Conservation (phyloP, 257 asterid genomes). For the Lithospermum erythrorhizon region DNA sequence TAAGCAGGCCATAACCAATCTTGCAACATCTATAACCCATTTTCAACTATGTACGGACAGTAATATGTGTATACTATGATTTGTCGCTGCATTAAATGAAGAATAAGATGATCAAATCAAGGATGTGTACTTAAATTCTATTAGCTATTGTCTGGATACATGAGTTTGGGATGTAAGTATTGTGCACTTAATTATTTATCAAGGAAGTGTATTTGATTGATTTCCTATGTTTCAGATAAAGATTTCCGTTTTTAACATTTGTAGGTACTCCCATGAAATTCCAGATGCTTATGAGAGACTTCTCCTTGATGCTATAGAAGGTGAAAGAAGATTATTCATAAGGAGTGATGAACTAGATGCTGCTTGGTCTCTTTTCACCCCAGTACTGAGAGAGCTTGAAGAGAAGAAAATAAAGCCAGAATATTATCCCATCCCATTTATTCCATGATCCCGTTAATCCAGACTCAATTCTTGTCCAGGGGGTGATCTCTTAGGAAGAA, state of each 20-base stretch:
- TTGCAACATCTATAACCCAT: too few relatives aligned
- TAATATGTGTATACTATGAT: too few relatives aligned
- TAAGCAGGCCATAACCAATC: too few relatives aligned
- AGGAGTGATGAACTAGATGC: constrained; percentile 94
- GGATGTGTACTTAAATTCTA: too few relatives aligned
- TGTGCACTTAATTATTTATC: too few relatives aligned
- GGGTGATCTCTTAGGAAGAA: constrained; percentile 76
- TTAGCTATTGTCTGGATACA: too few relatives aligned
- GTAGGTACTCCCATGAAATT: constrained; percentile 78
- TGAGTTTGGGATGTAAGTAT: too few relatives aligned
- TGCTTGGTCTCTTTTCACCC: constrained; percentile 94
- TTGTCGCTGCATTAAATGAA: too few relatives aligned
- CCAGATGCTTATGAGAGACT: constrained; percentile 97
- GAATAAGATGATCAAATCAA: too few relatives aligned
- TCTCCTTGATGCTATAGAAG: constrained; percentile 87
- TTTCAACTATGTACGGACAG: too few relatives aligned
- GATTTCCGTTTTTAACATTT: constrained; percentile 3
- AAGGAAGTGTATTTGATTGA: not conserved
- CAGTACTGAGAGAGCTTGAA: constrained; percentile 75
- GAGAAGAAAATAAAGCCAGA: constrained; percentile 60
- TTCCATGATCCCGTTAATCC: too few relatives aligned
- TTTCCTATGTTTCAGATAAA: not conserved
- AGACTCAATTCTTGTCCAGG: too few relatives aligned
- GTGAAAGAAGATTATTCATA: constrained; percentile 90
- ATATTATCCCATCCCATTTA: constrained; percentile 83